Evolutionary conservation across 257 asterid species (phyloP).

Genomic region (Vinca minor): DNA sequence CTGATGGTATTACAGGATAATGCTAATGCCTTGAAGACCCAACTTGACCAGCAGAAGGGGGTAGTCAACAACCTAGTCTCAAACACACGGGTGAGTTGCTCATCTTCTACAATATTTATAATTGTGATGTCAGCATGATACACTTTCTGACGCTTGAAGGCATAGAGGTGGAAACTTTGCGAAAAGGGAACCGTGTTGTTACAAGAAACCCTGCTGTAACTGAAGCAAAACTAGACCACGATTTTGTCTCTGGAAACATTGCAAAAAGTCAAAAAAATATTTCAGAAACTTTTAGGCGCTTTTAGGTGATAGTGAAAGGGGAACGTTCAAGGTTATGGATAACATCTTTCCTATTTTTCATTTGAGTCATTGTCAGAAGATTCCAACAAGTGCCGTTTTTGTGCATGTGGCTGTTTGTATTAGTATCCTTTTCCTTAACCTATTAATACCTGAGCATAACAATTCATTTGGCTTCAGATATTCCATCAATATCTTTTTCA

Average conservation of each 20-base stretch:
- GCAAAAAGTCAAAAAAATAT: background rate
- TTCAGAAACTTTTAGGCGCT: background rate
- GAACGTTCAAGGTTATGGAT: background rate
- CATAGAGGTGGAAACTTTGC: background rate
- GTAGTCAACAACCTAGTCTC: slow-evolving; percentile 81
- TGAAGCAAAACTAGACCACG: background rate
- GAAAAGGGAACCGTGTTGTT: background rate
- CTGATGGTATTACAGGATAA: slow-evolving; percentile 51
- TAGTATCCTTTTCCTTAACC: background rate
- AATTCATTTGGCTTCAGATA: background rate
- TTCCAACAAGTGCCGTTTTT: background rate
- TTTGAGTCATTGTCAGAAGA: background rate
- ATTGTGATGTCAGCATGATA: background rate
- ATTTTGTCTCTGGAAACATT: background rate
- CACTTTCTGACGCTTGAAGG: background rate
- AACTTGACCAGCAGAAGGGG: slow-evolving; percentile 80
- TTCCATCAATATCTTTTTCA: background rate
- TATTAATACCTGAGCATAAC: background rate
- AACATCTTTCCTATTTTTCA: background rate
- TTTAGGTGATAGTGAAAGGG: background rate
- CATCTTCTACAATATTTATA: slow-evolving; percentile 5
- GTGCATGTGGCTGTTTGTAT: background rate
- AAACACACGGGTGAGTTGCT: slow-evolving; percentile 73
- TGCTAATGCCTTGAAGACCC: slow-evolving; percentile 79
- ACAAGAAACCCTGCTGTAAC: background rate